Base-by-base conservation (phyloP, 768 basidiomycete genomes). In the Podaxis rugospora region DNA sequence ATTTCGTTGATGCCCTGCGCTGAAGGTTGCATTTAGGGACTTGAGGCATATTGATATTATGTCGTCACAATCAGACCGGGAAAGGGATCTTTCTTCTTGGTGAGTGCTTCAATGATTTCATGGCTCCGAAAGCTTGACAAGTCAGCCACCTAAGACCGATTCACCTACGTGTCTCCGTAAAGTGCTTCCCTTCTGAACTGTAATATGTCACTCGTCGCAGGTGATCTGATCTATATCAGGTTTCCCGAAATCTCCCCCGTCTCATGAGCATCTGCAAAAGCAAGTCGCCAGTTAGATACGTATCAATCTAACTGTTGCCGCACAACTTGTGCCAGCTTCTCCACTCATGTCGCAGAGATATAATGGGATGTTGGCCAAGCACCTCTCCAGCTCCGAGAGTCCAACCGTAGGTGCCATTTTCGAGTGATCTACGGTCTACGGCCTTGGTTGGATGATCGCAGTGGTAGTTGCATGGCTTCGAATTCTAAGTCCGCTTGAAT, bases 11-110 rank as follows among this genome's bases (percentile, higher is more conserved):
- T 23, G 14, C 42, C 40, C 47, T 49, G 21, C 16, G 23, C 14
- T 55, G 59, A 61, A 55, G 59, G 59, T 61, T 61, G 59, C 53
- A 21, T 16, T 47, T 49, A 55, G 35, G 32, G 59, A 53, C 59
- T 55, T 49, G 53, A 55, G 59, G 59, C 35, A 39, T 11, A 42
- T 47, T 37, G 46, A 46, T 28, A 21, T n/a, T 27, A 25, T 60
- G 42, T 44, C 49, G 36, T 37, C 32, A 25, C 28, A 6, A 37
- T 61, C 44, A 55, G 46, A 18, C 13, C 23, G 13, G 11, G 44
- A 35, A 47, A 49, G 44, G 11, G 42, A 23, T 2, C 32, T 25
- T 54, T 28, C 59, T 35, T 25, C 47, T n/a, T 23, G 27, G 59
- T 53, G 25, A 52, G 51, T 53, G n/a, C 51, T 36, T 52, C 59